Evolutionary conservation across 2,329 filamentous ascomycete genomes (phyloP), one percentile per base, ranked within the genome.

Genomic region (Emergomyces pasteurianus): DNA sequence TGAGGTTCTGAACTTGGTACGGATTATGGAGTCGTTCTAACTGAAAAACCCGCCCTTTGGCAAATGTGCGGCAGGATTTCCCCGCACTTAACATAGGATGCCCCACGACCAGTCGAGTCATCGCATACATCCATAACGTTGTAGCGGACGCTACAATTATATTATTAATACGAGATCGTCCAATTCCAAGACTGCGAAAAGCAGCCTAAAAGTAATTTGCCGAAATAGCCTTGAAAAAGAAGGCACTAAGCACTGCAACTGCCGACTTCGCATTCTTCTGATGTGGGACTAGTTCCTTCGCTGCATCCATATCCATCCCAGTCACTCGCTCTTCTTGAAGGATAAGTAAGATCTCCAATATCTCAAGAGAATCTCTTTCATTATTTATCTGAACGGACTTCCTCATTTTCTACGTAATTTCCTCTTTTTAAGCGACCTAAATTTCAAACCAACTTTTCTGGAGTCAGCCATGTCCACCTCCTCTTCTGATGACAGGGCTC

Each of bases 401-500:
- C 9, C 21, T 46, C 46, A 47, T 23, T 47, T 47, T 47, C 46
- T 47, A 26, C 21, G 12, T 6, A 16, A 43, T 26, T 21, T 16
- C 5, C 3, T 10, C 26, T 2, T 23, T 8, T 38, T 18, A n/a
- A 21, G n/a, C 42, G n/a, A n/a, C n/a, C n/a, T 46, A 23, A 23
- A 46, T 9, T 7, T 23, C 21, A 46, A 23, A 46, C 43, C 8
- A 46, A 46, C 10, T 9, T n/a, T 9, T 46, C n/a, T 53, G 28
- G 16, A 36, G 38, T 3, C 23, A 58, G 26, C 54, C 34, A 61
- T 61, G 59, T 26, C 53, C 7, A 14, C 28, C 53, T 21, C 58
- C 12, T 21, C 57, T 42, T 59, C 61, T 46, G 59, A 62, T 31
- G 46, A 50, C 26, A 60, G 59, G 58, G 65, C 65, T 38, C 40